Percentiles rank a stretch among this genome's conserved stretches.
Conservation (phyloP, 768 basidiomycete genomes). For the Podaxis sp. region DNA sequence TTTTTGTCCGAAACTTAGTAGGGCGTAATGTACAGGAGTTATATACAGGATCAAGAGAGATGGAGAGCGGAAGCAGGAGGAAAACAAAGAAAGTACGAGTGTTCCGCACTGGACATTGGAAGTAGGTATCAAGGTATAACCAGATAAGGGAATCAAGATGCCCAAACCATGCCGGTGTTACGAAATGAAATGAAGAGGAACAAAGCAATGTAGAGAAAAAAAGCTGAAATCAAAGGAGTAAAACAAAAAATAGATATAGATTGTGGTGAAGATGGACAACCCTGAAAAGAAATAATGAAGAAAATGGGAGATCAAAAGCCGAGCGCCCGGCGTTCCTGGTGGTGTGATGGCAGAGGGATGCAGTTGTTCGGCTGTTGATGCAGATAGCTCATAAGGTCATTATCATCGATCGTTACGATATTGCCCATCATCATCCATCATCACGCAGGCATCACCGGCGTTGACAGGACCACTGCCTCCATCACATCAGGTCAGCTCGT, state of each 20-base stretch:
- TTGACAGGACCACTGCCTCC: not conserved
- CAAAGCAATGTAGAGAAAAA: not conserved
- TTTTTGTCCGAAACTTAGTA: not conserved
- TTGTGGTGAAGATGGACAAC: not conserved
- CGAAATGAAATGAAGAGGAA: not conserved
- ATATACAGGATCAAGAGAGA: not conserved
- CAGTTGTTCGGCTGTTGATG: too few species aligned
- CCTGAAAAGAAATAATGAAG: too few species aligned
- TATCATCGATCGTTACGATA: not conserved
- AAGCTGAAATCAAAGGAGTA: not conserved
- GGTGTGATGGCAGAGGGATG: too few species aligned
- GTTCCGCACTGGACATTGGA: not conserved
- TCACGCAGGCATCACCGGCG: not conserved
- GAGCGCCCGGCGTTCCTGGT: too few species aligned
- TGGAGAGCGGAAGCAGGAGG: not conserved
- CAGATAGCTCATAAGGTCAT: too few species aligned
- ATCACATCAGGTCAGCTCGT: conserved; percentile 64
- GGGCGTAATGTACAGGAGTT: not conserved
- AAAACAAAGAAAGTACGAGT: not conserved
- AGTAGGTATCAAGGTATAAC: not conserved
- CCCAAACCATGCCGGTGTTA: not conserved
- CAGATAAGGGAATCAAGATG: not conserved
- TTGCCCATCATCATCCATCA: not conserved
- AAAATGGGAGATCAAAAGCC: too few species aligned
- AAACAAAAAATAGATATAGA: not conserved